These are phyloP conservation scores for Leptographium radiaticola DNA, from an alignment of 2,329 filamentous ascomycete species.

Conservation along the genomic window DNA sequence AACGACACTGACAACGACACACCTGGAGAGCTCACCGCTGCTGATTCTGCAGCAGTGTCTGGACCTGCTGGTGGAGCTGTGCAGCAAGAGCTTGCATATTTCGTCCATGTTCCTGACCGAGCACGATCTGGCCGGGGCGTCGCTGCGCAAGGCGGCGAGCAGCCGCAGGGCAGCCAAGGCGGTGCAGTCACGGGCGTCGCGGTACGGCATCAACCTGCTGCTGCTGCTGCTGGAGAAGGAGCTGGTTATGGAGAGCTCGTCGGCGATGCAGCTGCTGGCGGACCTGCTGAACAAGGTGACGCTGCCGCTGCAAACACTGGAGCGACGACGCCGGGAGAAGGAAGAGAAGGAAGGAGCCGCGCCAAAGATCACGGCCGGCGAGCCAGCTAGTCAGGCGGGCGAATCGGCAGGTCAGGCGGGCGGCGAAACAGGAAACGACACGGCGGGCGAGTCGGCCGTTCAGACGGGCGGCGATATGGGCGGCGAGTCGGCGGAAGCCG, in stretches of 20 bases:
- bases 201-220: slow-evolving; percentile 85
- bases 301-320: slow-evolving; percentile 65
- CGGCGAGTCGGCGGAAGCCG: not conserved
- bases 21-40: slow-evolving; percentile 81
- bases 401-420: slow-evolving; percentile 9
- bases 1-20: slow-evolving; percentile 58
- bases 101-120: slow-evolving; percentile 89
- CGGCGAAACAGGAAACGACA: slow-evolving; percentile 14
- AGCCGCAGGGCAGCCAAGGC: slow-evolving; percentile 70
- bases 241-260: slow-evolving; percentile 91
- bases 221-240: slow-evolving; percentile 83
- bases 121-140: slow-evolving; percentile 62
- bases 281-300: slow-evolving; percentile 81
- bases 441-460: not conserved
- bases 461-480: too few species aligned
- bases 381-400: slow-evolving; percentile 19
- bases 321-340: slow-evolving; percentile 70
- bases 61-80: slow-evolving; percentile 70
- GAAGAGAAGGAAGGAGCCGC: slow-evolving; percentile 31
- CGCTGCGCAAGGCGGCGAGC: slow-evolving; percentile 61
- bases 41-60: slow-evolving; percentile 95
- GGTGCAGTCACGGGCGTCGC: slow-evolving; percentile 72
- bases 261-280: slow-evolving; percentile 88
- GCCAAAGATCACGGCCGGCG: slow-evolving; percentile 22
- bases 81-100: slow-evolving; percentile 73